These are phyloP conservation scores for Thraustochytrium striatum DNA, from an alignment of 352 stramenopile species.

Conservation along the genomic window DNA sequence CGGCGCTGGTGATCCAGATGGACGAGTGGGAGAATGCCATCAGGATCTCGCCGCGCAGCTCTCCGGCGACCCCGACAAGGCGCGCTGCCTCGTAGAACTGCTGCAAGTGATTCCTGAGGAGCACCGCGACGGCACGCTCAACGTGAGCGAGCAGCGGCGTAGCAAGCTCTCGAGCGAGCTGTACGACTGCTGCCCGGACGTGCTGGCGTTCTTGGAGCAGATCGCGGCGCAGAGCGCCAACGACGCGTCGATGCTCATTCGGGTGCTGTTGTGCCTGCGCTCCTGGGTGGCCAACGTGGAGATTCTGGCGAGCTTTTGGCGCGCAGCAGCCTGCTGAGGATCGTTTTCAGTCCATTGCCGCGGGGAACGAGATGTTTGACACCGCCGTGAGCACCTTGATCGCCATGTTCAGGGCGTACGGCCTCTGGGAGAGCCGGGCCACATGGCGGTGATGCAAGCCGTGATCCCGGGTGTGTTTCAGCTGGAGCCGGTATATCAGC, in stretches of 20 bases:
- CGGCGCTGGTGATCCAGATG: constrained; percentile 38
- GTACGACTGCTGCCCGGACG: constrained; percentile 15
- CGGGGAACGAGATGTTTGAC: constrained; percentile 10
- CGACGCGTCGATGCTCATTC: constrained; percentile 2
- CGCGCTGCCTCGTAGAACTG: constrained; percentile 18
- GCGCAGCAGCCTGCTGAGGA: background rate
- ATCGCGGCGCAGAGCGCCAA: background rate
- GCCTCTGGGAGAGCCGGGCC: background rate
- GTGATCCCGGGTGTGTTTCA: background rate
- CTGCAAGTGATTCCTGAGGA: constrained; percentile 34
- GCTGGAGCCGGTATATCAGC: background rate
- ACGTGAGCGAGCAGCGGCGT: background rate
- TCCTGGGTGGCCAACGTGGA: constrained; percentile 9
- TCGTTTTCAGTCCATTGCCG: background rate
- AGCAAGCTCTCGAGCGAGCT: constrained; percentile 6
- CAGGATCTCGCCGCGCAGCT: constrained; percentile 15
- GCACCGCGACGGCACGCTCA: background rate
- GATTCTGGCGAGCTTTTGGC: background rate
- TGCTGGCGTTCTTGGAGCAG: background rate
- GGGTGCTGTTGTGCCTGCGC: constrained; percentile 22
- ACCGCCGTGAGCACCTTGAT: background rate
- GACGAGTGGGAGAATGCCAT: constrained; percentile 31
- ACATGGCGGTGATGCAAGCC: background rate
- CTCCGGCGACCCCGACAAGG: background rate
- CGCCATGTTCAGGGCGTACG: background rate